phyloP scores from a whole-genome alignment of 2,329 filamentous ascomycete genomes.

The Beauveria sp. region DNA sequence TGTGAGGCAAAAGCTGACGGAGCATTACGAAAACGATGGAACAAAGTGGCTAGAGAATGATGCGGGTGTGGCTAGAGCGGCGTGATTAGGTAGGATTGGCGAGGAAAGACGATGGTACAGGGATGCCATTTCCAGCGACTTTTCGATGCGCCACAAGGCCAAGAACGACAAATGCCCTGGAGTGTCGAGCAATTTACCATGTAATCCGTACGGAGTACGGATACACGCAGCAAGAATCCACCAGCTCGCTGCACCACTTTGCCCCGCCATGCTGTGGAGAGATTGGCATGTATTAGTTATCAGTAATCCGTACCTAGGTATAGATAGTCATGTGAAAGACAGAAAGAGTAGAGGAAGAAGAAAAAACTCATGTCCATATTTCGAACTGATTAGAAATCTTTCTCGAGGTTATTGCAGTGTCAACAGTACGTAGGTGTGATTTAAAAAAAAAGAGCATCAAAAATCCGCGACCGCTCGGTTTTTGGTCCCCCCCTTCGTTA shows the following conservation, averaged over 20 bases:
- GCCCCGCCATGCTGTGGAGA: not conserved
- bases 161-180: not conserved
- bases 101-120: not conserved
- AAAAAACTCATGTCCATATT: no score
- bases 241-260: not conserved
- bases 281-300: not conserved
- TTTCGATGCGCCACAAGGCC: constrained; percentile 6
- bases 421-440: no score
- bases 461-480: no score
- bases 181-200: not conserved
- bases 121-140: constrained; percentile 7
- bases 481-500: no score
- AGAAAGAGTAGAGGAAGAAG: no score
- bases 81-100: not conserved
- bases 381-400: no score
- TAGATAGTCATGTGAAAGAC: no score
- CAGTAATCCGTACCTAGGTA: not conserved
- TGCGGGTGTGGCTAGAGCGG: not conserved
- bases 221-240: not conserved
- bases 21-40: not conserved
- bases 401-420: no score
- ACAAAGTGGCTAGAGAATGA: not conserved
- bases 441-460: no score
- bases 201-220: not conserved
- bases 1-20: not conserved